Base-by-base conservation (phyloP, 2,329 filamentous ascomycete species). In the Cercospora sojina region DNA sequence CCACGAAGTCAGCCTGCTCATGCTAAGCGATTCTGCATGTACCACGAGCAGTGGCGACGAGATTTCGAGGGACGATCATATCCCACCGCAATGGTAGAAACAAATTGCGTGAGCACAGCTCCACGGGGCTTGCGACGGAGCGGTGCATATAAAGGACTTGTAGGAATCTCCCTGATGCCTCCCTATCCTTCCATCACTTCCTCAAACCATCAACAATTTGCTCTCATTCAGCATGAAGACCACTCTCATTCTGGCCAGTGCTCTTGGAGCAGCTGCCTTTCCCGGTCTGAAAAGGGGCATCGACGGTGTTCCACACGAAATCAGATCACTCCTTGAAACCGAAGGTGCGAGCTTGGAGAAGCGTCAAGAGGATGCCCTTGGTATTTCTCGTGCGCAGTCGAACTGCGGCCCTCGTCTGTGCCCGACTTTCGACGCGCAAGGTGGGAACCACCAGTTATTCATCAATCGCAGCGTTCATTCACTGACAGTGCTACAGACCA, bases 261-360 rank as follows among this genome's bases (percentile, higher is more conserved):
- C 68, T 13, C 66, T 71, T 49, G 63, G 69, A 58, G 69, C 66
- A 3, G n/a, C 62, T 53, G 69, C 69, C 13, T 71, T 71, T 56
- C 69, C 69, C 10, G 64, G 63, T 10, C 29, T 68, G 56, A 32
- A 32, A 18, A 66, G 38, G 20, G 64, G 49, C 27, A 38, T 41
- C n/a, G 64, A 57, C 8, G 64, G 57, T n/a, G 8, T 67, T 32
- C 58, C 58, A 13, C 31, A 32, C 16, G 49, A 56, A 10, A 32
- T 69, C 35, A 63, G 65, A 27, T 27, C 25, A 3, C 25, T 27
- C 25, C 25, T 27, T 5, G 25, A 27, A 5, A 3, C 25, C 25
- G 25, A 27, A 27, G 25, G 25, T 5, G 25, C 25, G 25, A 27
- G 25, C 25, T 27, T 27, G 25, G 25, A 27, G 38, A 67, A 64